Evolutionary conservation across 805 yeast species (phyloP).

Genomic region (Sugiyamaella marilandica): DNA sequence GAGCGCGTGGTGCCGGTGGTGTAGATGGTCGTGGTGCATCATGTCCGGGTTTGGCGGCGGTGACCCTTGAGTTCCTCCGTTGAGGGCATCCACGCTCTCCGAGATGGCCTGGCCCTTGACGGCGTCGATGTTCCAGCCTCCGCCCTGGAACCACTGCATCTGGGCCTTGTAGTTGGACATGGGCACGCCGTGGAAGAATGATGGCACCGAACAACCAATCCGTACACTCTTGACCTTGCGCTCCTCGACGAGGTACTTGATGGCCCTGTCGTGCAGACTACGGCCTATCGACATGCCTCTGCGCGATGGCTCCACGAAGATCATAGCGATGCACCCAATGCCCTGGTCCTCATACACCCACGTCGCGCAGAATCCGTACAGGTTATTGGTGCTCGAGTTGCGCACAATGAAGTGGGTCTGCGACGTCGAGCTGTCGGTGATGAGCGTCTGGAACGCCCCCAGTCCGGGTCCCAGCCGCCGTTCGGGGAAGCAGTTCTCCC

Average conservation of each 20-base stretch:
- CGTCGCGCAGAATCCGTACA: constrained; percentile 52
- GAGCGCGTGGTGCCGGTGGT: constrained; percentile 4
- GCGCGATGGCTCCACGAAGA: constrained; percentile 51
- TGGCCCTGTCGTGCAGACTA: constrained; percentile 49
- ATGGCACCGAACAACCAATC: constrained; percentile 48
- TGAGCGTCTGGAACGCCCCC: constrained; percentile 22
- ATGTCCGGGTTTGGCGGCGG: constrained; percentile 3
- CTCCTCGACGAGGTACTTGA: constrained; percentile 45
- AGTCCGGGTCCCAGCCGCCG: constrained; percentile 22
- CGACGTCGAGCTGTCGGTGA: background rate
- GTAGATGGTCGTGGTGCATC: constrained; percentile 3
- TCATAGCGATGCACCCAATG: constrained; percentile 43
- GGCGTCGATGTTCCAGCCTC: constrained; percentile 23
- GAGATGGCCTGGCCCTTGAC: constrained; percentile 4
- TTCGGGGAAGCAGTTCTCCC: constrained; percentile 39
- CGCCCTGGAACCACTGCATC: constrained; percentile 23
- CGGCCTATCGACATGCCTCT: constrained; percentile 53
- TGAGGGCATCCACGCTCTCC: background rate
- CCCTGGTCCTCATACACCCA: constrained; percentile 41
- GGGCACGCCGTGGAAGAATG: constrained; percentile 31
- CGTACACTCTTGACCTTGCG: constrained; percentile 38
- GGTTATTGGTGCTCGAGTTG: constrained; percentile 49
- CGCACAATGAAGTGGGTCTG: constrained; percentile 50
- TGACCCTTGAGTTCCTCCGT: background rate
- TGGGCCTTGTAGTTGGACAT: constrained; percentile 8